These are phyloP conservation scores for Phytophthora ohioensis DNA, from an alignment of 352 stramenopile genomes.

Conservation along the genomic window DNA sequence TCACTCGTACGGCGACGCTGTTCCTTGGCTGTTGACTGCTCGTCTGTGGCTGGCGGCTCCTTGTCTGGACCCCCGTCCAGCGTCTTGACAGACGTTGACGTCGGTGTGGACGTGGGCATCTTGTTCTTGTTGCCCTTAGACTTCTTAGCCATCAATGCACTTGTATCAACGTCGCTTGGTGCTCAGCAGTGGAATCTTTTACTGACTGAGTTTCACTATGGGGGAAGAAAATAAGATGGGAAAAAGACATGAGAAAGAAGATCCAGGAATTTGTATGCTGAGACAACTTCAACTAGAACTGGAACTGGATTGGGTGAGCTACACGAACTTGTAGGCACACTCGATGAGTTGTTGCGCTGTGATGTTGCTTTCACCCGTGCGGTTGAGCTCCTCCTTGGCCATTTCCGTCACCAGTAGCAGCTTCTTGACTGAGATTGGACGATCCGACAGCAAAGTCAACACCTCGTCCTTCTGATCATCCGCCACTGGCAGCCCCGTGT, in stretches of 20 bases:
- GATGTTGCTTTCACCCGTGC: conserved; percentile 73
- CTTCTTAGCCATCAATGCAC: conserved; percentile 69
- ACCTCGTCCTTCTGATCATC: conserved; percentile 75
- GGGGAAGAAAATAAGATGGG: neutral
- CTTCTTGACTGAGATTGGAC: conserved; percentile 99
- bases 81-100: conserved; percentile 26
- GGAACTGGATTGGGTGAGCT: conserved; percentile 5
- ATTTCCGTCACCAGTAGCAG: conserved; percentile 98
- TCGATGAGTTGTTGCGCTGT: conserved; percentile 85
- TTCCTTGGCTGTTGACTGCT: conserved; percentile 46
- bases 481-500: conserved; percentile 82
- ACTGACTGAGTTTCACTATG: conserved; percentile 17
- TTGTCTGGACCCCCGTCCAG: conserved; percentile 44
- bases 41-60: conserved; percentile 32
- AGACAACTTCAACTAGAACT: conserved; percentile 31
- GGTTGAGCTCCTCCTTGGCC: conserved; percentile 90
- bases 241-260: neutral
- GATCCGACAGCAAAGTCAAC: conserved; percentile 76
- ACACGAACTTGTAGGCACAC: conserved; percentile 85
- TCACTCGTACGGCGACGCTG: conserved; percentile 44
- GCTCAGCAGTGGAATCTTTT: conserved; percentile 19
- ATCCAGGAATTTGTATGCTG: conserved; percentile 14
- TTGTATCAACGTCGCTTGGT: neutral
- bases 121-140: conserved; percentile 54
- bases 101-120: conserved; percentile 30